Conservation (phyloP, 495 filamentous ascomycete species). For the Daldinia caldariorum region DNA sequence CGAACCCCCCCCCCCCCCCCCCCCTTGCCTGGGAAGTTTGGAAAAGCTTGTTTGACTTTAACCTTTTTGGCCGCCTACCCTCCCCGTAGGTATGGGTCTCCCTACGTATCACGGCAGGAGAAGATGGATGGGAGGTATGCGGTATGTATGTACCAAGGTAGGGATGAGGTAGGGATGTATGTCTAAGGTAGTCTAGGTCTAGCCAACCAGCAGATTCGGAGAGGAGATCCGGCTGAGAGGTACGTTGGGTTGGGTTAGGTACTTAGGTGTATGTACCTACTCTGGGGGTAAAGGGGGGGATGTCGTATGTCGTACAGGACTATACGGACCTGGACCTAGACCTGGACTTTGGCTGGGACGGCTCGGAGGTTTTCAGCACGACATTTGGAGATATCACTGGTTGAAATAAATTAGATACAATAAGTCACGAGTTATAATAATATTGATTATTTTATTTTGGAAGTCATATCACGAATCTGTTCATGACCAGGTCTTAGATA, state of each 20-base stretch:
- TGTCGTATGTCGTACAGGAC: neutral
- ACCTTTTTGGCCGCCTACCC: slow-evolving; percentile 19
- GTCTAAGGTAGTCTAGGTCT: too few species aligned
- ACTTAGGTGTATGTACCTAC: neutral
- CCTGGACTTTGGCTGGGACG: neutral
- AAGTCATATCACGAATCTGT: neutral
- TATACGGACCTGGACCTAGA: neutral
- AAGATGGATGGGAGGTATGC: neutral
- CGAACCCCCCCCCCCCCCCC: too few species aligned
- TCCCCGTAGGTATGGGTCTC: slow-evolving; percentile 27
- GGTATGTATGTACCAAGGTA: too few species aligned
- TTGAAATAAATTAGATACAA: neutral
- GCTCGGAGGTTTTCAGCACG: neutral
- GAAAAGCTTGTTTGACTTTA: slow-evolving; percentile 25
- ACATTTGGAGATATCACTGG: neutral
- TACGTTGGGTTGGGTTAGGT: too few species aligned
- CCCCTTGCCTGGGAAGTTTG: neutral
- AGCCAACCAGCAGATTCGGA: slow-evolving; percentile 15
- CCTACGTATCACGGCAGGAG: slow-evolving; percentile 12
- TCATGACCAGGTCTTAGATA: neutral
- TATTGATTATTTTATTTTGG: neutral
- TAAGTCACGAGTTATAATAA: neutral
- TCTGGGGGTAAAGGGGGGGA: neutral
- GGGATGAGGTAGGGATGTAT: too few species aligned
- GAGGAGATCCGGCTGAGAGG: neutral